Base-by-base conservation (phyloP, 2,329 filamentous ascomycete species). In the Stachybotrys echinatus region DNA sequence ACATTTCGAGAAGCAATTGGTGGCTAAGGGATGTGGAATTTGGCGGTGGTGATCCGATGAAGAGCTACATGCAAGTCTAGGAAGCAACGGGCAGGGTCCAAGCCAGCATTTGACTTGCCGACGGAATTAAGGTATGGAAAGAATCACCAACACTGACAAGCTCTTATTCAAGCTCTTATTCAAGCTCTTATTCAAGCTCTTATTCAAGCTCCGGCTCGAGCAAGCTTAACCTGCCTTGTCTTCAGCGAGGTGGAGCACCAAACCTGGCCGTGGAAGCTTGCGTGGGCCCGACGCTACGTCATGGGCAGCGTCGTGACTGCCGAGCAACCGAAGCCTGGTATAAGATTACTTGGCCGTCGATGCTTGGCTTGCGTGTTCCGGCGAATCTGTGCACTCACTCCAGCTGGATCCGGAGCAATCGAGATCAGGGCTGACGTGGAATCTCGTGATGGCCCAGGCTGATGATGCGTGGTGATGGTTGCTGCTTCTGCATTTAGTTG, bases 1-100 rank as follows among this genome's bases (percentile, higher is more conserved):
- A 63, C 67, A 72, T 71, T 53, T 48, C 58, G 50, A 14, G 17
- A 34, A 34, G 27, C 27, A 34, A 34, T 34, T 51, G 40, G 55
- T 17, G 50, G 23, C 27, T 34, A 14, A 34, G 27, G 27, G n/a
- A n/a, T n/a, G 14, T 34, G 27, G 14, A 5, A 34, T 27, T 40
- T 45, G 34, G 20, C 18, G 38, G 47, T 27, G 27, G 23, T 44
- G 48, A 43, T 49, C 46, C 20, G 31, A 51, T 17, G 39, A 18
- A 50, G 39, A 40, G 43, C 27, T 34, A 5, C 27, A 34, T 34
- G 27, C 5, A 34, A 34, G 14, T 10, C 14, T 34, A 14, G 14
- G 27, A 34, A 5, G 10, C 27, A 10, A 14, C 14, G 27, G n/a
- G n/a, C n/a, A n/a, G n/a, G n/a, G n/a, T n/a, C n/a, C n/a, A n/a